Conservation (phyloP, 176 grass and related monocot species). For the Raddia distichophylla region DNA sequence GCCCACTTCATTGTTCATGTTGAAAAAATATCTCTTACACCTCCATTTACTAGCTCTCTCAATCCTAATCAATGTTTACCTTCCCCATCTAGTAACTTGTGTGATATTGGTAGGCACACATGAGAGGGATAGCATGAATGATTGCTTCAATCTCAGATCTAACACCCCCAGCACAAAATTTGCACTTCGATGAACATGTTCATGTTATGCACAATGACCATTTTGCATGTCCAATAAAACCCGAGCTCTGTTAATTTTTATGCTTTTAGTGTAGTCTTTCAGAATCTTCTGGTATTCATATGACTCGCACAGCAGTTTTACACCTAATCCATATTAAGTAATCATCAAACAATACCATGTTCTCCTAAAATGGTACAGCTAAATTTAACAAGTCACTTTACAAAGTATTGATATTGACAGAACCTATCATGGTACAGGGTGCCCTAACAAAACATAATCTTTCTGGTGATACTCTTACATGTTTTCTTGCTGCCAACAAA, state of each 20-base stretch:
- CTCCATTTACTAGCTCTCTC: neutral
- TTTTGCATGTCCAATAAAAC: neutral
- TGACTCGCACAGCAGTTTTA: neutral
- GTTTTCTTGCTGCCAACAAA: neutral
- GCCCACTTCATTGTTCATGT: too few relatives aligned
- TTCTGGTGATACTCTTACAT: neutral
- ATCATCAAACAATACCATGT: neutral
- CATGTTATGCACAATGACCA: neutral
- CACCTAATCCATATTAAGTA: neutral
- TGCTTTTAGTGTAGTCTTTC: neutral
- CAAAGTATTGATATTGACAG: neutral
- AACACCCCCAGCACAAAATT: neutral
- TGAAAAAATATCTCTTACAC: neutral
- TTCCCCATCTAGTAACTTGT: neutral
- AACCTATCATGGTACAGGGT: neutral
- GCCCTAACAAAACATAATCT: neutral
- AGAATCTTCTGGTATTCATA: neutral
- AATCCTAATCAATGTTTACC: neutral
- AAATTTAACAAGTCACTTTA: neutral
- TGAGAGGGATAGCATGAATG: neutral
- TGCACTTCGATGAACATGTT: neutral
- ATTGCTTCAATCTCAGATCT: conserved; percentile 1
- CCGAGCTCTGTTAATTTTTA: neutral
- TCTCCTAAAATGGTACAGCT: neutral
- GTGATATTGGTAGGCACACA: neutral